These are phyloP conservation scores for Blastomyces parvus DNA, from an alignment of 2,329 filamentous ascomycete species.

Conservation along the genomic window DNA sequence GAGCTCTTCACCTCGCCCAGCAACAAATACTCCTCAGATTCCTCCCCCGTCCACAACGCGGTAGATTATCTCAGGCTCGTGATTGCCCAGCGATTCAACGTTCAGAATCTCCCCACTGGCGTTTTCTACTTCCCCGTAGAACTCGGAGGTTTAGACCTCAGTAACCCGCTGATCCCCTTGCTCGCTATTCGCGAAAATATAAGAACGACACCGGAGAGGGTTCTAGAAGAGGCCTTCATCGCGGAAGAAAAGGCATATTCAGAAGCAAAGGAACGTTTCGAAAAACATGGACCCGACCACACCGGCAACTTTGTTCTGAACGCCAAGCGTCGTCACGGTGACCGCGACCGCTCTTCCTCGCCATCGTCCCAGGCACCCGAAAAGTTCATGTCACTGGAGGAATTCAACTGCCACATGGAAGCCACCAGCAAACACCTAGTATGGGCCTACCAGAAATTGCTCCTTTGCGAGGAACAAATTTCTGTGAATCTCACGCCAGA, in stretches of 20 bases:
- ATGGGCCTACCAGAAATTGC: slow-evolving; percentile 27
- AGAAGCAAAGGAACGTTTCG: slow-evolving; percentile 28
- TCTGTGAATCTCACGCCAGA: slow-evolving; percentile 23
- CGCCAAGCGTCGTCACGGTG: slow-evolving; percentile 3
- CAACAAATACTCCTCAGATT: slow-evolving; percentile 5
- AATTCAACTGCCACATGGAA: slow-evolving; percentile 31
- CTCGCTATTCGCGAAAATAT: slow-evolving; percentile 40
- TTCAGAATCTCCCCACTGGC: slow-evolving; percentile 40
- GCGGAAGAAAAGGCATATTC: slow-evolving; percentile 49
- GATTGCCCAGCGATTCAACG: slow-evolving; percentile 45
- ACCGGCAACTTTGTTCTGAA: background rate
- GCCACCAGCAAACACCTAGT: slow-evolving; percentile 24
- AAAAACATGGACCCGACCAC: slow-evolving; percentile 20
- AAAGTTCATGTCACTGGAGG: slow-evolving; percentile 33
- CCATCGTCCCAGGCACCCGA: background rate
- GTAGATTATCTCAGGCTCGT: slow-evolving; percentile 47
- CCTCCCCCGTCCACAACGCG: slow-evolving; percentile 34
- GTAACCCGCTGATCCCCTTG: slow-evolving; percentile 43
- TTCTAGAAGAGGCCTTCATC: slow-evolving; percentile 26
- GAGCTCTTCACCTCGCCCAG: slow-evolving; percentile 37
- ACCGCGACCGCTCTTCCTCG: background rate
- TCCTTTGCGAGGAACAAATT: slow-evolving; percentile 25
- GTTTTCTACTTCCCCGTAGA: slow-evolving; percentile 46
- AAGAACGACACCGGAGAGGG: slow-evolving; percentile 27
- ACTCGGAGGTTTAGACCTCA: slow-evolving; percentile 42